Evolutionary conservation across 2,329 filamentous ascomycete species (phyloP).

Genomic region (Cercospora beticola): DNA sequence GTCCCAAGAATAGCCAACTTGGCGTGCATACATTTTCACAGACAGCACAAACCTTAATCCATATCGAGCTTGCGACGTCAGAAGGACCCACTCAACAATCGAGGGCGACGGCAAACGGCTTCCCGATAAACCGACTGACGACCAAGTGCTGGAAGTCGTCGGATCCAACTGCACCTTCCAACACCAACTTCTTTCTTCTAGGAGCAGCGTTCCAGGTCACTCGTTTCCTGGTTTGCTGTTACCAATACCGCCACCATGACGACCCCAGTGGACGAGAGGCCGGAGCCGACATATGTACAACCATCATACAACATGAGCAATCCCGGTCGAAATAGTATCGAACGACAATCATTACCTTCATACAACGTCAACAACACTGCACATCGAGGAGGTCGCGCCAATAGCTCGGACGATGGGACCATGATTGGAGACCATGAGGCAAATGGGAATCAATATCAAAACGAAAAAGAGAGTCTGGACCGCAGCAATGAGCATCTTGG

Average conservation of each 20-base stretch:
- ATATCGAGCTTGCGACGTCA: slow-evolving; percentile 10
- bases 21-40: neutral
- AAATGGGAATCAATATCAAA: slow-evolving; percentile 13
- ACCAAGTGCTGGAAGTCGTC: slow-evolving; percentile 27
- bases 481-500: slow-evolving; percentile 16
- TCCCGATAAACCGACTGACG: slow-evolving; percentile 5
- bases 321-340: slow-evolving; percentile 17
- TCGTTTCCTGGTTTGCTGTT: slow-evolving; percentile 17
- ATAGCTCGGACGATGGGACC: slow-evolving; percentile 38
- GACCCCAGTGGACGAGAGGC: slow-evolving; percentile 38
- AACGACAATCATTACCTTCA: slow-evolving; percentile 30
- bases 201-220: slow-evolving; percentile 2
- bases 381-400: slow-evolving; percentile 21
- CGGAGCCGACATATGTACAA: slow-evolving; percentile 37
- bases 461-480: slow-evolving; percentile 10
- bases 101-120: slow-evolving; percentile 1
- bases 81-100: slow-evolving; percentile 9
- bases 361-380: slow-evolving; percentile 37
- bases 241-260: slow-evolving; percentile 31
- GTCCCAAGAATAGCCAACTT: neutral
- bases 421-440: slow-evolving; percentile 36
- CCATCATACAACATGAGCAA: slow-evolving; percentile 30
- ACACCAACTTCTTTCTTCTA: neutral
- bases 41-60: neutral
- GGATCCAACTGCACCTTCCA: neutral